A percentile compares a stretch with the other conserved stretches of the same genome.
Conservation (phyloP, 192 early-diverging fungal species). For the Gonapodya sp. region DNA sequence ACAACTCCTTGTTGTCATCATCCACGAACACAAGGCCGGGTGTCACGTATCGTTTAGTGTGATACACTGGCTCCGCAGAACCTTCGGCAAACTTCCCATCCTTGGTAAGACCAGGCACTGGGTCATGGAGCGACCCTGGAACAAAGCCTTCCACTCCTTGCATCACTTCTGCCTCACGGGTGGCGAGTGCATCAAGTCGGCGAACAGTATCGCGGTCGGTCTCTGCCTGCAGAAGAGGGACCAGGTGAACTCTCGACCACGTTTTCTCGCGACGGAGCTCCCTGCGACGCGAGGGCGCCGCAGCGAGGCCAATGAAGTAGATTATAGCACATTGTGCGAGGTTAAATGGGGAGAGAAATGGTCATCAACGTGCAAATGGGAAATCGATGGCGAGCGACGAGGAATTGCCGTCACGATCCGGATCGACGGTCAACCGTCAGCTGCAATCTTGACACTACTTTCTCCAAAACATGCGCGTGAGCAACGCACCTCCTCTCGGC, state of each 20-base stretch:
- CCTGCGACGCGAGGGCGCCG: too few relatives aligned
- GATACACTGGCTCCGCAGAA: constrained; percentile 76
- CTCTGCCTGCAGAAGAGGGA: constrained; percentile 88
- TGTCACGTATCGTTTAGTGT: constrained; percentile 70
- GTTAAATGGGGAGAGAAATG: background rate
- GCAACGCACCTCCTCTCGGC: constrained; percentile 53
- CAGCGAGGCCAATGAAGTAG: too few relatives aligned
- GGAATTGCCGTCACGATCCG: background rate
- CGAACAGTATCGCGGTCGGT: constrained; percentile 82
- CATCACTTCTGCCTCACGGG: constrained; percentile 78
- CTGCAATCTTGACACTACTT: background rate
- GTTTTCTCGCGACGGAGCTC: constrained; percentile 86
- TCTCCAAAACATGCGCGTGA: background rate
- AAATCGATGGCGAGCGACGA: background rate
- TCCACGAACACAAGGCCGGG: constrained; percentile 59
- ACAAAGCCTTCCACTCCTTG: constrained; percentile 48
- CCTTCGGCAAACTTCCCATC: constrained; percentile 49
- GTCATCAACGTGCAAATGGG: background rate
- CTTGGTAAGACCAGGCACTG: constrained; percentile 33
- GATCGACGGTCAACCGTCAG: background rate
- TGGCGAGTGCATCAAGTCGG: constrained; percentile 58
- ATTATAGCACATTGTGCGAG: background rate
- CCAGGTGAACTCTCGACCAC: constrained; percentile 86
- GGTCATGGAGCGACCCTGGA: constrained; percentile 30
- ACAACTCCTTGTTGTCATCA: constrained; percentile 30